Percentiles rank a stretch among this genome's conserved stretches.
phyloP scores from a whole-genome alignment of 495 filamentous ascomycete species.

The Neurospora sp. region DNA sequence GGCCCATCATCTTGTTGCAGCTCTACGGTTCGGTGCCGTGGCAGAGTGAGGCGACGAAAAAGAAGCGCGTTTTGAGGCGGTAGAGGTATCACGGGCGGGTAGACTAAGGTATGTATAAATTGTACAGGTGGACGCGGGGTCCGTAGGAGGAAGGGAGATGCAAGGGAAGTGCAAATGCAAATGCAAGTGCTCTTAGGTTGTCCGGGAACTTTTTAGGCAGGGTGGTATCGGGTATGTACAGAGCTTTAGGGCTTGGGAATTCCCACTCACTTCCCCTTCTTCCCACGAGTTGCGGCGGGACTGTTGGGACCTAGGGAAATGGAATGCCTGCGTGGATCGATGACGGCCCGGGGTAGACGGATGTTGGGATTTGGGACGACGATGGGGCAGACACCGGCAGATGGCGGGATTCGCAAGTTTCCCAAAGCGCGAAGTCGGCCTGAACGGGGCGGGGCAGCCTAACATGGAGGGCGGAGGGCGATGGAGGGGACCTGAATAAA shows the following conservation, averaged over 20 bases:
- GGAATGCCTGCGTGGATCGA: neutral
- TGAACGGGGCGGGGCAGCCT: neutral
- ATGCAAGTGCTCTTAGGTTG: neutral
- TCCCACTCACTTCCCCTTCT: neutral
- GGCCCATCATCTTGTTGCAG: slow-evolving; percentile 18
- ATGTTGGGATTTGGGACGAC: neutral
- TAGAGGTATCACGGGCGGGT: neutral
- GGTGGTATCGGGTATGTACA: neutral
- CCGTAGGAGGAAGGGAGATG: neutral
- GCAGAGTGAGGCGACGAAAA: neutral
- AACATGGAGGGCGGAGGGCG: neutral
- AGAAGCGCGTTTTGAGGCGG: neutral
- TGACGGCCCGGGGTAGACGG: neutral
- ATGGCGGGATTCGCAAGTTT: neutral
- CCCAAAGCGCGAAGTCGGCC: neutral
- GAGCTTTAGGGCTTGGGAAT: neutral
- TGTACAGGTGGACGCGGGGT: neutral
- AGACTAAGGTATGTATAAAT: neutral
- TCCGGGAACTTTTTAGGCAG: neutral
- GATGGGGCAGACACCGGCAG: neutral
- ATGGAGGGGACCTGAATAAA: neutral
- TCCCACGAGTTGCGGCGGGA: neutral
- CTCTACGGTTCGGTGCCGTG: neutral
- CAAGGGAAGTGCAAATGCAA: neutral
- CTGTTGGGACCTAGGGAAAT: neutral